Base-by-base conservation (phyloP, 768 basidiomycete genomes). In the Panaeolus cyanescens region DNA sequence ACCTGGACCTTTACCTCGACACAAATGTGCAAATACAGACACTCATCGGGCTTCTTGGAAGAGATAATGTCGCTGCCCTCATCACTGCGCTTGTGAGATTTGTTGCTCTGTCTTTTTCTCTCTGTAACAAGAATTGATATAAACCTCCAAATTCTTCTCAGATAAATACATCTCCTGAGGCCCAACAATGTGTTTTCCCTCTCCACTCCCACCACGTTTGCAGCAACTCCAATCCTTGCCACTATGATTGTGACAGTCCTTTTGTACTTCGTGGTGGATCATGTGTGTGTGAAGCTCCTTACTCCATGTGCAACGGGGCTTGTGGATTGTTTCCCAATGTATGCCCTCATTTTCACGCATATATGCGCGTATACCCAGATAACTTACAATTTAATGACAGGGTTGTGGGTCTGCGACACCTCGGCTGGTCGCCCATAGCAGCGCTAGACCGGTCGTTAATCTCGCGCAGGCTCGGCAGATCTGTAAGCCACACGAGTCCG, bases 381-480 rank as follows among this genome's bases (percentile, higher is more conserved):
- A 60, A n/a, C 53, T 34, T 28, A 55, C 9, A 33, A 1, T 25
- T 40, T n/a, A 62, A 25, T 30, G 32, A 25, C 59, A 82, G 81
- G 75, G 75, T 12, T 82, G 80, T 55, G 70, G 75, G 32, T 80
- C 80, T 9, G 67, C 78, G 10, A 65, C 68, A 8, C 75, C 80
- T 42, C 70, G 62, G 37, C 31, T 65, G 4, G 59, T 58, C 20
- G 68, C 62, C 55, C n/a, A n/a, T n/a, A n/a, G 61, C 55, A 22
- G 62, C 22, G 37, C 55, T 33, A 62, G 59, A 20, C 56, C 67
- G 3, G 69, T 75, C 45, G 65, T 59, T 12, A 72, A 71, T 19
- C 65, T 75, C 30, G 60, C 68, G 36, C 74, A 74, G 37, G 79
- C 77, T 0, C 63, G 68, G 61, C 61, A 62, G 9, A 62, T 60